Evolutionary conservation across 2,329 filamentous ascomycete genomes (phyloP).

Genomic region (Blumeria hordei): DNA sequence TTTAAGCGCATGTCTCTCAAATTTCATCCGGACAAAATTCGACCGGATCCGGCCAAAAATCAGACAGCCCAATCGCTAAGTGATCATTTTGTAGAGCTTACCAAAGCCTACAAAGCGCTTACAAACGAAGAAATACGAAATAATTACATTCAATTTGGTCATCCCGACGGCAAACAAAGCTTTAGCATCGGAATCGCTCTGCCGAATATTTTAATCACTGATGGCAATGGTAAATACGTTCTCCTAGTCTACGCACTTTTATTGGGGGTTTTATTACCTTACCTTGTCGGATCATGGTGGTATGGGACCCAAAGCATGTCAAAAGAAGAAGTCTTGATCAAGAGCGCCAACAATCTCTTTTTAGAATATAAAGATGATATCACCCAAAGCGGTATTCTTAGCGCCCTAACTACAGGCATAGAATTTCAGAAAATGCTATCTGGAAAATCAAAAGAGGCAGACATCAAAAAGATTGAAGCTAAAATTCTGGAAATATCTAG

Average conservation of each 20-base stretch:
- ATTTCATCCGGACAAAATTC: conserved; percentile 81
- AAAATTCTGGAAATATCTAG: conserved; percentile 33
- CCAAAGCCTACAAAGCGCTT: conserved; percentile 92
- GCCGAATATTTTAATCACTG: conserved; percentile 74
- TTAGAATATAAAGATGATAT: conserved; percentile 73
- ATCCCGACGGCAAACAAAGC: conserved; percentile 94
- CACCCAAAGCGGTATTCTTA: conserved; percentile 55
- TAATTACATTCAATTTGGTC: conserved; percentile 87
- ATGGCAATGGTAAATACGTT: conserved; percentile 90
- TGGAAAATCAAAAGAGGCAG: conserved; percentile 56
- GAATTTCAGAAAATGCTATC: conserved; percentile 60
- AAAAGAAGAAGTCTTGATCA: conserved; percentile 78
- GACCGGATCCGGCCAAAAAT: conserved; percentile 65
- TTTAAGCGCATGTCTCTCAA: conserved; percentile 73
- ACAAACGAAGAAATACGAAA: conserved; percentile 94
- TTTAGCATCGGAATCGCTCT: conserved; percentile 95
- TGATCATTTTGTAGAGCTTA: conserved; percentile 75
- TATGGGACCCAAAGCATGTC: conserved; percentile 86
- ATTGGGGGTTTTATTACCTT: conserved; percentile 75
- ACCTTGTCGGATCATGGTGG: conserved; percentile 93
- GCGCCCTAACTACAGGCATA: conserved; percentile 60
- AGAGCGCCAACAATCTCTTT: conserved; percentile 87
- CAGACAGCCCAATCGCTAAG: conserved; percentile 70
- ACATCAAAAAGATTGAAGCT: conserved; percentile 63
- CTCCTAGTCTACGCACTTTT: conserved; percentile 71